A percentile compares a stretch with the other conserved stretches of the same genome.
These are phyloP conservation scores for Harringtonia lauricola DNA, from an alignment of 2,329 filamentous ascomycete species.

Conservation along the genomic window DNA sequence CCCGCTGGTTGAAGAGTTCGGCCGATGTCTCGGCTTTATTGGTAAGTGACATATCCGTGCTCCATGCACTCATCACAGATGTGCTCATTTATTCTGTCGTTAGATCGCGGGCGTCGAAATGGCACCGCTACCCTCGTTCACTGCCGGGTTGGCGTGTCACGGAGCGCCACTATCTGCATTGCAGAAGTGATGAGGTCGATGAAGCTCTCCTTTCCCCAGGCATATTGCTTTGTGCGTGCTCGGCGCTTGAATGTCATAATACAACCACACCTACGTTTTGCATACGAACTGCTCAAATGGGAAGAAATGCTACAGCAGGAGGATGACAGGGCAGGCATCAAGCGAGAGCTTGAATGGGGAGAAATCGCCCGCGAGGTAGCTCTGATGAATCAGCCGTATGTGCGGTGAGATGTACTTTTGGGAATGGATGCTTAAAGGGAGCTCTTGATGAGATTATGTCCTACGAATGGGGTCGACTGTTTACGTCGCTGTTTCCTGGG, in stretches of 20 bases:
- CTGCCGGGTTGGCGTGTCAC: constrained; percentile 89
- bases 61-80: constrained; percentile 4
- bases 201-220: constrained; percentile 73
- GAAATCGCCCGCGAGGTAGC: constrained; percentile 85
- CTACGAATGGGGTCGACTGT: too few relatives aligned
- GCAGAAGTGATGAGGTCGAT: constrained; percentile 91
- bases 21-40: constrained; percentile 80
- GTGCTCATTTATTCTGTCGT: not conserved
- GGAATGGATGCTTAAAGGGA: too few relatives aligned
- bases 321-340: constrained; percentile 25
- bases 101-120: constrained; percentile 67
- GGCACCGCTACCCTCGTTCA: constrained; percentile 86
- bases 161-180: constrained; percentile 95
- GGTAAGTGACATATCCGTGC: constrained; percentile 41
- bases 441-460: too few relatives aligned
- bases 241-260: constrained; percentile 94
- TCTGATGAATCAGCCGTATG: constrained; percentile 91
- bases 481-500: too few relatives aligned
- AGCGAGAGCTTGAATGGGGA: constrained; percentile 82
- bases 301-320: constrained; percentile 60
- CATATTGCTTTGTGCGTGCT: constrained; percentile 93
- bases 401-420: constrained; percentile 35
- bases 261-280: constrained; percentile 88
- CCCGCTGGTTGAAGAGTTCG: constrained; percentile 75
- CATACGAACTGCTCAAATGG: constrained; percentile 93